Evolutionary conservation across 345 rosid genomes (phyloP).

Genomic region (Camelina neglecta): DNA sequence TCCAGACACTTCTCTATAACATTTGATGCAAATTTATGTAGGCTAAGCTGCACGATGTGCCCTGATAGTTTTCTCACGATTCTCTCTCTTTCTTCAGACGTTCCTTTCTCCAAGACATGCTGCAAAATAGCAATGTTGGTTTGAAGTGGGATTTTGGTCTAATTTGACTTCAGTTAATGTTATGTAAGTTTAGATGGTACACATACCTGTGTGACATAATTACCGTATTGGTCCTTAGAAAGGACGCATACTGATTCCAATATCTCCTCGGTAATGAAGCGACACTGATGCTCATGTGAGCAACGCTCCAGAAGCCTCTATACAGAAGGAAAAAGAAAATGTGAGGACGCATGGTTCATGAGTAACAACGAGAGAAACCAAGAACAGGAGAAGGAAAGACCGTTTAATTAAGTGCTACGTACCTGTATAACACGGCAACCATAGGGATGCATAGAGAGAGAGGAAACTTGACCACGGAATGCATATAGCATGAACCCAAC

Average conservation of each 20-base stretch:
- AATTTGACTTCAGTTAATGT: background rate
- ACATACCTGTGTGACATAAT: slow-evolving; percentile 74
- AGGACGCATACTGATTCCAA: slow-evolving; percentile 61
- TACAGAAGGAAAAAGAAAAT: slow-evolving; percentile 25
- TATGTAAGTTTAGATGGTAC: background rate
- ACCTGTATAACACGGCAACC: slow-evolving; percentile 92
- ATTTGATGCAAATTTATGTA: slow-evolving; percentile 76
- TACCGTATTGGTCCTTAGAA: slow-evolving; percentile 81
- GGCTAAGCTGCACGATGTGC: slow-evolving; percentile 63
- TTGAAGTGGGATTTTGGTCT: background rate
- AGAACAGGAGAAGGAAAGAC: slow-evolving; percentile 19
- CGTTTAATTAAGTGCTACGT: slow-evolving; percentile 10
- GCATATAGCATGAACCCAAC: slow-evolving; percentile 65
- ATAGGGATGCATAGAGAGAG: slow-evolving; percentile 79
- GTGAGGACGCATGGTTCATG: background rate
- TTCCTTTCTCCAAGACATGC: slow-evolving; percentile 75
- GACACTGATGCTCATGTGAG: slow-evolving; percentile 54
- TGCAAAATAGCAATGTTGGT: slow-evolving; percentile 40
- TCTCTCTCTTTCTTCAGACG: slow-evolving; percentile 53
- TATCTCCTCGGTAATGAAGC: slow-evolving; percentile 65
- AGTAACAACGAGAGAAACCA: slow-evolving; percentile 21
- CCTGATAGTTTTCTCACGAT: slow-evolving; percentile 64
- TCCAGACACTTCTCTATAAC: slow-evolving; percentile 74
- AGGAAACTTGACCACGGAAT: slow-evolving; percentile 66
- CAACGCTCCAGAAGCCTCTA: slow-evolving; percentile 79